Conservation (phyloP, 2,329 filamentous ascomycete species). For the Claviceps purpurea region DNA sequence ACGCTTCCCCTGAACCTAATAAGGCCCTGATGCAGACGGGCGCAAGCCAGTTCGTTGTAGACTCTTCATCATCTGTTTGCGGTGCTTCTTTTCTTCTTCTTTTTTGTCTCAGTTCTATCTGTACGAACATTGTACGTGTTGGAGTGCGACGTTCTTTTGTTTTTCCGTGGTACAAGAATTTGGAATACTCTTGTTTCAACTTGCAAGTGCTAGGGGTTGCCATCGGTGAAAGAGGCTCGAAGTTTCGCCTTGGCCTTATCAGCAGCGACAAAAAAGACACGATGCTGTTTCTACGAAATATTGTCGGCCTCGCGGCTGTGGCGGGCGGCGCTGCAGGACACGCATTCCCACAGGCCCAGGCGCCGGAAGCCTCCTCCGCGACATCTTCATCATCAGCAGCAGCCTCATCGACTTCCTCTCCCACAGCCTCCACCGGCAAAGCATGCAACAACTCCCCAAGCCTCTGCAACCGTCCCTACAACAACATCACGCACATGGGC, state of each 20-base stretch:
- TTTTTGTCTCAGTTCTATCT: too few relatives aligned
- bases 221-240: too few relatives aligned
- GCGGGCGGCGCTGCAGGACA: conserved; percentile 11
- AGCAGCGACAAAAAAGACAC: conserved; percentile 6
- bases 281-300: conserved; percentile 12
- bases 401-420: conserved; percentile 5
- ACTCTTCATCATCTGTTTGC: too few relatives aligned
- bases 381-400: not conserved
- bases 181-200: too few relatives aligned
- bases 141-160: too few relatives aligned
- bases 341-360: conserved; percentile 13
- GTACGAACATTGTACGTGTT: too few relatives aligned
- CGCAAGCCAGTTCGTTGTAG: too few relatives aligned
- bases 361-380: not conserved
- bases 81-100: too few relatives aligned
- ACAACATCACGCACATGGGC: conserved; percentile 64
- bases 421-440: conserved; percentile 8
- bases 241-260: not conserved
- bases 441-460: conserved; percentile 73
- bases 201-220: too few relatives aligned
- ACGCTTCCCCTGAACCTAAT: too few relatives aligned
- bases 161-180: too few relatives aligned
- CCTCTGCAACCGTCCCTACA: conserved; percentile 59
- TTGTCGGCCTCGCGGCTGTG: conserved; percentile 9
- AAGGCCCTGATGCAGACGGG: too few relatives aligned